Evolutionary conservation across 768 basidiomycete species (phyloP), one percentile per base, ranked within the genome.

Genomic region (Tricholoma flavovirens): DNA sequence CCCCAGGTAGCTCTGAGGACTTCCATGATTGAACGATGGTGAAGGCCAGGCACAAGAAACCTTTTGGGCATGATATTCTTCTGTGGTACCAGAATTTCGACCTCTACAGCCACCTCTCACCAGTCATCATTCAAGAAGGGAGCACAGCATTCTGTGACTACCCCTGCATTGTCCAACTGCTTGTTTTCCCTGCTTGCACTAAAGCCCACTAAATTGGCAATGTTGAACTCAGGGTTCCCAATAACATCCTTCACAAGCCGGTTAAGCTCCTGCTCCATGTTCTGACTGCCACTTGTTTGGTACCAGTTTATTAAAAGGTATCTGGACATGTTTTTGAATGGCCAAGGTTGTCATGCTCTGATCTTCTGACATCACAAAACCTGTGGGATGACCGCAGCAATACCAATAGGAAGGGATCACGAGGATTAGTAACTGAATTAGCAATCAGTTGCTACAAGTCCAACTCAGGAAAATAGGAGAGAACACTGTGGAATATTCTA

Each of bases 1-100:
- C 19, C 49, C 62, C 2, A 67, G 2, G 63, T 61, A 0, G 60
- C 30, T 22, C 60, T 62, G 46, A 73, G 67, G 2, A 71, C 57
- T 2, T 60, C 59, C 0, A 61, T 45, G n/a, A 74, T 49, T 0
- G 24, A 26, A 5, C 24, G 5, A 26, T 26, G 24, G 24, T 26
- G 24, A 26, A 26, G 24, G 24, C 24, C 24, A 26, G 24, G 24
- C 24, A 26, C 24, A 26, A 5, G 5, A 26, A 26, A 26, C 5
- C 5, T 26, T 26, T 5, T 2, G 2, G 24, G 24, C 24, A 5
- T 5, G 5, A 5, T 5, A 26, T 26, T 26, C 5, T 26, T 26
- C 24, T 26, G 24, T 26, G 24, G 24, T 5, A 26, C 24, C 2
- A 5, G 32, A 51, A 76, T 69, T 10, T 63, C 50, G 10, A 75